Conservation (phyloP, 176 grass and related monocot genomes). For the Ensete ventricosum region DNA sequence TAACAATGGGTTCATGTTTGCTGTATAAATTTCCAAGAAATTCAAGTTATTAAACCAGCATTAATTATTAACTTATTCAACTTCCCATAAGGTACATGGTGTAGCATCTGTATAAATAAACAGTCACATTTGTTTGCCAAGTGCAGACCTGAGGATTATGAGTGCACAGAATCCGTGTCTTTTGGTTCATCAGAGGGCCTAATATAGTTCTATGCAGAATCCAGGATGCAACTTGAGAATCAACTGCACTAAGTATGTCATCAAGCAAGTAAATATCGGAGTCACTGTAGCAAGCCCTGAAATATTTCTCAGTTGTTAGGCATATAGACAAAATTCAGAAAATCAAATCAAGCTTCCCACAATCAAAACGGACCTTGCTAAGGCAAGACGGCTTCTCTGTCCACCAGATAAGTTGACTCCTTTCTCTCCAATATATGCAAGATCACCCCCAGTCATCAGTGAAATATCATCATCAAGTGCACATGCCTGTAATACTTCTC, state of each 20-base stretch:
- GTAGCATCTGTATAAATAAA: neutral
- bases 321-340: conserved; percentile 20
- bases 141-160: conserved; percentile 67
- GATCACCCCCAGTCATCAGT: conserved; percentile 62
- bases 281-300: conserved; percentile 84
- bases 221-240: conserved; percentile 85
- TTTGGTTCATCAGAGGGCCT: conserved; percentile 42
- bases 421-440: conserved; percentile 77
- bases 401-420: conserved; percentile 92
- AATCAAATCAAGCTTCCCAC: conserved; percentile 5
- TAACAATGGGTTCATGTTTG: neutral
- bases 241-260: conserved; percentile 91
- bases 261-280: conserved; percentile 85
- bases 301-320: conserved; percentile 21
- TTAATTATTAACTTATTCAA: neutral
- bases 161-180: conserved; percentile 87
- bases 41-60: neutral
- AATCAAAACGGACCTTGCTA: conserved; percentile 53
- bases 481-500: conserved; percentile 79
- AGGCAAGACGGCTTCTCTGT: conserved; percentile 79
- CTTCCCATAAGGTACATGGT: neutral
- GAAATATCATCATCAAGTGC: conserved; percentile 82
- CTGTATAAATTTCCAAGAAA: neutral
- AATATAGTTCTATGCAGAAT: conserved; percentile 64
- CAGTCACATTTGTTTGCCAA: neutral